phyloP scores from a whole-genome alignment of 208 protist species.

The Acanthamoeba lenticulata region DNA sequence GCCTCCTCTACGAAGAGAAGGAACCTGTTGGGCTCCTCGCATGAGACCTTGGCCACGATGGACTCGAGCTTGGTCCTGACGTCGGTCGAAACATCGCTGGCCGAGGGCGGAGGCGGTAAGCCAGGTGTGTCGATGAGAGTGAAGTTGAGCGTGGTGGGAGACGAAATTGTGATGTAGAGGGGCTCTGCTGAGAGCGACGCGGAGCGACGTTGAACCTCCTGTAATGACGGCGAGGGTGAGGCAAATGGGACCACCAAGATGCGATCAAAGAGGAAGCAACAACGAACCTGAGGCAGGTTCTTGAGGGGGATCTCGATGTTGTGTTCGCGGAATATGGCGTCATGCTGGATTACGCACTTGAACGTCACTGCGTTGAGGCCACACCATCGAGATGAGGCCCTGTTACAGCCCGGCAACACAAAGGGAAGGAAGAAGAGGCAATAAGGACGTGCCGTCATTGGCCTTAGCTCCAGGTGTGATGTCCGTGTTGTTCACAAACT shows the following conservation, averaged over 20 bases:
- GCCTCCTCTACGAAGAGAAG: slow-evolving; percentile 21
- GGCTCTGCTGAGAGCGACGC: background rate
- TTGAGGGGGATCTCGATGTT: background rate
- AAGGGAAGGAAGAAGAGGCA: too few relatives aligned
- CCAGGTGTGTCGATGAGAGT: slow-evolving; percentile 61
- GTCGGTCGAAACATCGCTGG: background rate
- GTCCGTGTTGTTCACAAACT: slow-evolving; percentile 18
- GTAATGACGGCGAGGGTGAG: background rate
- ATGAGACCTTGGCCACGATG: background rate
- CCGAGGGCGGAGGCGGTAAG: background rate
- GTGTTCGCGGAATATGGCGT: background rate
- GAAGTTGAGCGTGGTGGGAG: slow-evolving; percentile 10
- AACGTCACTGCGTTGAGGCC: background rate
- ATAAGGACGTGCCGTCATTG: background rate
- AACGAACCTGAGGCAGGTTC: background rate
- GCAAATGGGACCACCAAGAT: too few relatives aligned
- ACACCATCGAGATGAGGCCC: too few relatives aligned
- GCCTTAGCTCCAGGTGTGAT: background rate
- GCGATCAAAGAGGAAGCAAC: too few relatives aligned
- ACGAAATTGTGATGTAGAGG: background rate
- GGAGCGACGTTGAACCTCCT: background rate
- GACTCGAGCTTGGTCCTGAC: background rate
- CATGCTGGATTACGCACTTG: slow-evolving; percentile 25
- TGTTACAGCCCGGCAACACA: too few relatives aligned
- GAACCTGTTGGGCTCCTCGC: slow-evolving; percentile 8